Evolutionary conservation across 371 early-diverging fungal genomes (phyloP).

Genomic region (Syncephalastrum monosporum): DNA sequence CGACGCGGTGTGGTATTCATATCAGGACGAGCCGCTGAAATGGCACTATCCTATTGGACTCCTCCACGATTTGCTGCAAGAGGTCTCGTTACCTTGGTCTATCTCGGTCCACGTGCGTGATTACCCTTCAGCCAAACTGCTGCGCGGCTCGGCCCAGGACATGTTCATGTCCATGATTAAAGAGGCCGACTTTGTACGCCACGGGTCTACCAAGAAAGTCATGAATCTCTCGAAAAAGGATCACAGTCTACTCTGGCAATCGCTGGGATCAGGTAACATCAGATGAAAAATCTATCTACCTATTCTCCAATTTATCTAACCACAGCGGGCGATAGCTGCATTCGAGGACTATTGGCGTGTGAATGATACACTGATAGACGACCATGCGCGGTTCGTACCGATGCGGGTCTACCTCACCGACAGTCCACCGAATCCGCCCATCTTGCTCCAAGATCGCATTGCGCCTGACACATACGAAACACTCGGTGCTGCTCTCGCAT

Average conservation of each 20-base stretch:
- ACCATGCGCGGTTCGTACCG: conserved; percentile 51
- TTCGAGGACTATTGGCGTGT: conserved; percentile 66
- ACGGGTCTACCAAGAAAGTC: conserved; percentile 68
- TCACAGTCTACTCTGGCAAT: conserved; percentile 70
- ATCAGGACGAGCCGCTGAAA: conserved; percentile 61
- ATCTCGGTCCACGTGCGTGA: conserved; percentile 60
- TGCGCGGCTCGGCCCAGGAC: conserved; percentile 60
- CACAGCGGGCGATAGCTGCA: conserved; percentile 30
- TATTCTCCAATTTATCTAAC: not conserved
- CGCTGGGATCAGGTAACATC: conserved; percentile 48
- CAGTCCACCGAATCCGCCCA: no score
- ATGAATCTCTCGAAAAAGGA: conserved; percentile 77
- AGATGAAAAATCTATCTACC: no score
- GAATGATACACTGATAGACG: conserved; percentile 52
- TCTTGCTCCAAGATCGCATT: no score
- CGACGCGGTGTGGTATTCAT: conserved; percentile 66
- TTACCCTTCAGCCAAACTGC: conserved; percentile 60
- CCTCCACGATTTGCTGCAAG: conserved; percentile 54
- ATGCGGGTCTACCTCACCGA: conserved; percentile 51
- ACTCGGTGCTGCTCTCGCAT: no score
- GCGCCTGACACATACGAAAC: no score
- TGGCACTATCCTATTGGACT: conserved; percentile 85
- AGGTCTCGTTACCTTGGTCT: conserved; percentile 55
- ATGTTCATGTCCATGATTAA: conserved; percentile 82
- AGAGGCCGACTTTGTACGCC: conserved; percentile 77